Evolutionary conservation across 2,329 filamentous ascomycete genomes (phyloP), one percentile per base, ranked within the genome.

Genomic region (Apiospora sp.): DNA sequence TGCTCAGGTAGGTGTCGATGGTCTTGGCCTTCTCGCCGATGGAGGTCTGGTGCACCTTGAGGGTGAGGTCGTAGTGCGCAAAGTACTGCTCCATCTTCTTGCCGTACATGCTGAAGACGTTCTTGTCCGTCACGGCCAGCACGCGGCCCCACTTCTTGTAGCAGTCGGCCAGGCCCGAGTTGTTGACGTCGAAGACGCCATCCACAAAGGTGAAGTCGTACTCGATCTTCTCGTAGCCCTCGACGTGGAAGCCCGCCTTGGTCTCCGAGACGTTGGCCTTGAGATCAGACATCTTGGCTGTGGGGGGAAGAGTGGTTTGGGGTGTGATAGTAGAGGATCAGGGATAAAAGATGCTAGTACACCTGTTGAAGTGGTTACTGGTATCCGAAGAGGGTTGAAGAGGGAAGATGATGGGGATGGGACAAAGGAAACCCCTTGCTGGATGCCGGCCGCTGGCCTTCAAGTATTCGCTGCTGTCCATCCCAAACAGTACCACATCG

Each of bases 1-100:
- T 93, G 76, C 86, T 89, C 70, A 93, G 81, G 73, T 93, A 86
- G 0, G 91, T 93, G 41, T 92, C 89, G 77, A 94, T 91, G 0
- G 89, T 91, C 86, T 94, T 94, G 58, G 91, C 91, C 82, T 93
- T 93, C 80, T 94, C 92, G 16, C 92, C 92, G 79, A 94, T 93
- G 84, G 91, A 92, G 73, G 91, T 93, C 85, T 92, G 90, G 82
- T 93, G 91, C 68, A 93, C 87, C 76, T 88, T 89, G 71, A 93
- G 84, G 30, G 88, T 83, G 67, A 93, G 85, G 24, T 86, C 85
- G 80, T 93, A 85, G 78, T 92, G 88, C 70, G 90, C 84, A 78
- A 93, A 93, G 82, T 94, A 94, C 70, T 83, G 81, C 80, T 92
- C 86, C 84, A 94, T 91, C 82, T 90, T 84, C 73, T 87, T 81